These are phyloP conservation scores for Adansonia madagascariensis DNA, from an alignment of 441 rosid genomes.

Conservation along the genomic window DNA sequence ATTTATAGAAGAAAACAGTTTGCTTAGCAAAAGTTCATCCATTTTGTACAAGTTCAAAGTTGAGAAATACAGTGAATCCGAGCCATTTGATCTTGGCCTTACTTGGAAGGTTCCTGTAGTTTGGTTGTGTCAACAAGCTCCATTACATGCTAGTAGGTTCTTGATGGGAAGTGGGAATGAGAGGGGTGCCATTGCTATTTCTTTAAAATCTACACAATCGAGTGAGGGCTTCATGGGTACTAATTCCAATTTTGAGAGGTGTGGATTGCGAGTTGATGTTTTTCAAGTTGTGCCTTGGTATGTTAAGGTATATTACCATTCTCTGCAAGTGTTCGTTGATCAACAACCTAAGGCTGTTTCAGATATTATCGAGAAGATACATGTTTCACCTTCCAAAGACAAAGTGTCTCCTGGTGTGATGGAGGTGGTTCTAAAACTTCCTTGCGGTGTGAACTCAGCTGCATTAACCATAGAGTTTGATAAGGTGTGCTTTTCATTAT, in stretches of 20 bases:
- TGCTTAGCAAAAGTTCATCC: slow-evolving; percentile 37
- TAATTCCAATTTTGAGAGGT: slow-evolving; percentile 34
- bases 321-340: slow-evolving; percentile 75
- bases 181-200: slow-evolving; percentile 93
- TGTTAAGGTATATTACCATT: slow-evolving; percentile 82
- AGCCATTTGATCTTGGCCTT: slow-evolving; percentile 74
- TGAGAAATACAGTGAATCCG: slow-evolving; percentile 56
- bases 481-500: slow-evolving; percentile 56
- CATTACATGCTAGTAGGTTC: slow-evolving; percentile 77
- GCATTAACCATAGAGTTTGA: slow-evolving; percentile 84
- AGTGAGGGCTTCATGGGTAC: slow-evolving; percentile 36
- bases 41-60: slow-evolving; percentile 57
- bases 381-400: slow-evolving; percentile 83
- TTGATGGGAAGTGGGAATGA: slow-evolving; percentile 98
- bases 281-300: slow-evolving; percentile 99
- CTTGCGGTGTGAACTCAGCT: slow-evolving; percentile 72
- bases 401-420: slow-evolving; percentile 88
- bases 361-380: slow-evolving; percentile 65
- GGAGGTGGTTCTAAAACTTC: slow-evolving; percentile 86
- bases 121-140: slow-evolving; percentile 79
- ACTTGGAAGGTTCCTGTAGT: slow-evolving; percentile 71
- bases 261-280: slow-evolving; percentile 62
- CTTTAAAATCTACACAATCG: slow-evolving; percentile 60
- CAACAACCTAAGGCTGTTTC: slow-evolving; percentile 49
- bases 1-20: slow-evolving; percentile 49